Evolutionary conservation across 306 rosid genomes (phyloP), one percentile per base, ranked within the genome.

Genomic region (Lathyrus tuberosus): DNA sequence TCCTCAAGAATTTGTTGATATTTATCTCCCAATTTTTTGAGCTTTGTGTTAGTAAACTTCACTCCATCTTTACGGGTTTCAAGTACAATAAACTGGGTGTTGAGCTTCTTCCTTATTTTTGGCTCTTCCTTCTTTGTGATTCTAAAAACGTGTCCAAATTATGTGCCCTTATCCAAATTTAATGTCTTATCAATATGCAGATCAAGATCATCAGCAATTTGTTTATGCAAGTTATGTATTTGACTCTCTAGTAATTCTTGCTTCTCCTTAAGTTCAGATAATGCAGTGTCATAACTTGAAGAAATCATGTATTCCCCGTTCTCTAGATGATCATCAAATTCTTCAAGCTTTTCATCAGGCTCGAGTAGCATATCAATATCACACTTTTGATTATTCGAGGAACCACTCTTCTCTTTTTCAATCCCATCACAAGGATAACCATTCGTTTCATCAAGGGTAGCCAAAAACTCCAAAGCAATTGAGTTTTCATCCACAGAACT

Each of bases 21-120:
- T 69, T 80, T 85, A 76, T 94, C 98, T 53, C 97, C 96, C 59
- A 94, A 70, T 67, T 79, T 94, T 62, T 91, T 94, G 51, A 94
- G 98, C 84, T 84, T 94, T 13, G 95, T 83, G 66, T 87, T 90
- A 16, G 97, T 91, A 79, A 94, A 94, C 77, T 90, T 94, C 80
- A 94, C 95, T 74, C 98, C 98, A 84, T 94, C 98, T 78, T 94
- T 94, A 62, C 97, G 86, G 49, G 97, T 94, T 85, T 94, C 98
- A 70, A 94, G 91, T 62, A 91, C 89, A 79, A 90, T 85, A 80
- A 88, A 90, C 75, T 91, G 97, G 71, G 95, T 83, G 49, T 84
- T 86, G 68, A 94, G 97, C 85, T 90, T 88, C 76, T 91, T 94
- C 84, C 98, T 84, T 80, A 90, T n/a, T n/a, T n/a, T n/a, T n/a